Evolutionary conservation across 257 asterid species (phyloP), one percentile per base, ranked within the genome.

Genomic region (Pogostemon cablin): DNA sequence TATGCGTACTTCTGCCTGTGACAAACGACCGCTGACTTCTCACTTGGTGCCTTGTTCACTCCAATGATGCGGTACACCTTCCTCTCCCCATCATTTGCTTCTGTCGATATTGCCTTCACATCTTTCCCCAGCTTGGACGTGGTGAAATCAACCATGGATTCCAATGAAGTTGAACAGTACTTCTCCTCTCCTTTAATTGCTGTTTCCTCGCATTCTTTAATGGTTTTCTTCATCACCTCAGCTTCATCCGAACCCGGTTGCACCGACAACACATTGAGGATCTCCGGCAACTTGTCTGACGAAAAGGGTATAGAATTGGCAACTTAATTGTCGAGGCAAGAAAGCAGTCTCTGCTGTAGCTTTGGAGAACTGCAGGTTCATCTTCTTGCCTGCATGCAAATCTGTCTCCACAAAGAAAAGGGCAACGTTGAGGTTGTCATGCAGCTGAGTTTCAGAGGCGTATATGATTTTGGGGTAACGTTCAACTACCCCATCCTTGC

Each of bases 271-370:
- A 69, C 46, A 60, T 43, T 20, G 47, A 85, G 50, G 17, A 95
- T 86, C 66, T 82, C 84, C 0, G 87, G 84, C 5, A 88, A 55
- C 62, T 67, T 57, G n/a, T 78, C 40, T 0, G 97, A 89, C 0
- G 96, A 86, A 74, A 95, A 95, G 47, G 98, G 98, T 12, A 87
- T 78, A 0, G 91, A 73, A 37, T 86, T 85, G 0, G 98, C 86
- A 0, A 74, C 70, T 3, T n/a, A n/a, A n/a, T n/a, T 72, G 68
- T 0, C 90, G 96, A 0, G 97, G 96, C 69, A 95, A 65, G 42
- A 93, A 85, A 9, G 75, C 37, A 1, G 84, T 78, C 2, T 57
- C 38, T 2, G 64, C 62, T 7, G 79, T 2, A 0, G 78, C 73
- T 49, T 80, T 76, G 68, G 78, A 55, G 75, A 89, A 91, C 0